Evolutionary conservation across 768 basidiomycete species (phyloP).

Genomic region (Lentinus tigrinus): DNA sequence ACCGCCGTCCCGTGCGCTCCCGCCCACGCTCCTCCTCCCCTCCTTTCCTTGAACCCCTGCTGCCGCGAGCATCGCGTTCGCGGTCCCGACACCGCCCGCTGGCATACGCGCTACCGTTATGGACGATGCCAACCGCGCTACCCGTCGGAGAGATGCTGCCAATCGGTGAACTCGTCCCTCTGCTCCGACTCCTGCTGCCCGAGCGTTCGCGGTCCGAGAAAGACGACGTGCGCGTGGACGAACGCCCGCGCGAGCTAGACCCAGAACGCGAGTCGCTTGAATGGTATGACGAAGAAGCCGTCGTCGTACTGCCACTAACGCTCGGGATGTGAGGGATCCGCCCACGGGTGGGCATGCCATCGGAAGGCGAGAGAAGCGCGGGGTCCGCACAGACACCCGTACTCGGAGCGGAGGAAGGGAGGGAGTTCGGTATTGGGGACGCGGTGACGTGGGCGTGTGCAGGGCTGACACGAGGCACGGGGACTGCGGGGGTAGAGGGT

Average conservation of each 20-base stretch:
- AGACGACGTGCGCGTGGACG: constrained; percentile 52
- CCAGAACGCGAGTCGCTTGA: constrained; percentile 29
- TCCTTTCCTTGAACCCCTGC: background rate
- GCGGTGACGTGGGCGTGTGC: constrained; percentile 34
- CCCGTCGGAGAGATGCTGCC: constrained; percentile 36
- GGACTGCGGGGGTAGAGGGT: constrained; percentile 20
- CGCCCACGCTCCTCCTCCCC: constrained; percentile 38
- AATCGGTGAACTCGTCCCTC: constrained; percentile 34
- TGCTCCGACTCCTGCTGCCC: constrained; percentile 29
- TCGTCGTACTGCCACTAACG: constrained; percentile 24
- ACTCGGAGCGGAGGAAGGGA: constrained; percentile 5
- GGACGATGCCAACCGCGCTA: constrained; percentile 26
- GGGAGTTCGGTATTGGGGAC: constrained; percentile 14
- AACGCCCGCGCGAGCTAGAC: constrained; percentile 47
- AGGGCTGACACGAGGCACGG: constrained; percentile 25
- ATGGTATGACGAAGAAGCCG: constrained; percentile 29
- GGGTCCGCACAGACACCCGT: constrained; percentile 12
- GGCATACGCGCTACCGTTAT: constrained; percentile 3
- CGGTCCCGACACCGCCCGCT: constrained; percentile 16
- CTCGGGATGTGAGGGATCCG: constrained; percentile 20
- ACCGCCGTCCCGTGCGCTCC: constrained; percentile 40
- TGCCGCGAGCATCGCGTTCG: constrained; percentile 12
- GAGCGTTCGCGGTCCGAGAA: constrained; percentile 52
- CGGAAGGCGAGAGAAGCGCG: constrained; percentile 25
- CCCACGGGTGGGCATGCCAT: constrained; percentile 18